Evolutionary conservation across 192 early-diverging fungal genomes (phyloP).

Genomic region (Dimargaris verticillata): DNA sequence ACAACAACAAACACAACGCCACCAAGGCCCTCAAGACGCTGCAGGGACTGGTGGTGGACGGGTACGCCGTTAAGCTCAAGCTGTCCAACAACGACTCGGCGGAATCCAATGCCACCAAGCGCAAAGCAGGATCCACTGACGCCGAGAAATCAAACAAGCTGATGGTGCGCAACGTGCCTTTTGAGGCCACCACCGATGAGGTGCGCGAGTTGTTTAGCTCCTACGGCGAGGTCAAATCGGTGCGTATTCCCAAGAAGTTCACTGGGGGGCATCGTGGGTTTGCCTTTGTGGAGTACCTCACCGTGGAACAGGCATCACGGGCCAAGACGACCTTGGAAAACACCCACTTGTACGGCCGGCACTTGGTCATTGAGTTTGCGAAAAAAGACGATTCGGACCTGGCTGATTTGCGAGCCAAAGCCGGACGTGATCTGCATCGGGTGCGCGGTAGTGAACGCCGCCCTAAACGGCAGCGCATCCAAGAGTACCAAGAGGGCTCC

Average conservation of each 20-base stretch:
- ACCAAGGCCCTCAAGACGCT: conserved; percentile 68
- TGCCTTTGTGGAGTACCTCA: conserved; percentile 94
- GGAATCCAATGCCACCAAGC: conserved; percentile 17
- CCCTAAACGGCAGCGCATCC: no score
- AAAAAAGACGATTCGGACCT: conserved; percentile 36
- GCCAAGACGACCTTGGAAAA: conserved; percentile 70
- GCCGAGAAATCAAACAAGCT: conserved; percentile 63
- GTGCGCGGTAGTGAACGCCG: no score
- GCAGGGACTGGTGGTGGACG: conserved; percentile 75
- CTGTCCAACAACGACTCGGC: conserved; percentile 53
- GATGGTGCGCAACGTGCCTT: conserved; percentile 89
- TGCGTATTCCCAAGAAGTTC: conserved; percentile 88
- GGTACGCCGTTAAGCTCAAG: conserved; percentile 78
- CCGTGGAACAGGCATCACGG: conserved; percentile 83
- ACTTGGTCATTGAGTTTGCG: conserved; percentile 92
- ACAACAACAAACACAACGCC: conserved; percentile 63
- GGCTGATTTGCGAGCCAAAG: conserved; percentile 7
- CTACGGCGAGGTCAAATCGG: conserved; percentile 87
- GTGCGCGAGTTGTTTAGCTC: conserved; percentile 75
- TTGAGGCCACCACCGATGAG: conserved; percentile 92
- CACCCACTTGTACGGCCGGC: conserved; percentile 95
- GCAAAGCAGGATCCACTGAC: conserved; percentile 11
- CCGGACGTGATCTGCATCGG: no score
- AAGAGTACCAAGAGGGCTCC: no score
- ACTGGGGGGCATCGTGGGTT: conserved; percentile 90